phyloP scores from a whole-genome alignment of 2,329 filamentous ascomycete genomes.

The Calonectria fujianensis region DNA sequence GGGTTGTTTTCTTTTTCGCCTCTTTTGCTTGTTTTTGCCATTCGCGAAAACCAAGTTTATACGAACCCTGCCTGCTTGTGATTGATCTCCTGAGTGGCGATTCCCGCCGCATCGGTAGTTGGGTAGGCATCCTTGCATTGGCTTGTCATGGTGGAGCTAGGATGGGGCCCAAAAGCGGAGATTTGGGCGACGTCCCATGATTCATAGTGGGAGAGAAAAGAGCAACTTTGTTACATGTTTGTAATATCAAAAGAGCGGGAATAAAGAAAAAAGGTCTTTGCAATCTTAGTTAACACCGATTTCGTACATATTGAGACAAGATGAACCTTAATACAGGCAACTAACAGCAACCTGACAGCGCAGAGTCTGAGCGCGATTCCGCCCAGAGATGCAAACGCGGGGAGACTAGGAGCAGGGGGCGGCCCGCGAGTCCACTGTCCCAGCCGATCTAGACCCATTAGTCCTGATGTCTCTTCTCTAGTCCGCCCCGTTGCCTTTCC shows the following conservation, averaged over 20 bases:
- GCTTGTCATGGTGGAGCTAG: slow-evolving; percentile 8
- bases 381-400: not conserved
- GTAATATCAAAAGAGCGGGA: not conserved
- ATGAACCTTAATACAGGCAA: not conserved
- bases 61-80: not conserved
- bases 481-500: not conserved
- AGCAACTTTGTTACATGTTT: not conserved
- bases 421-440: slow-evolving; percentile 12
- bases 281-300: not conserved
- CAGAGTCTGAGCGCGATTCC: slow-evolving; percentile 15
- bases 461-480: slow-evolving; percentile 27
- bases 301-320: not conserved
- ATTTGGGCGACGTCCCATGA: not conserved
- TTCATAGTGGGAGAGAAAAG: not conserved
- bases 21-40: not conserved
- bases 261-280: not conserved
- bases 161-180: slow-evolving; percentile 9
- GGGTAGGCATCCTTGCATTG: slow-evolving; percentile 6
- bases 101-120: slow-evolving; percentile 12
- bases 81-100: slow-evolving; percentile 1
- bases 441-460: slow-evolving; percentile 5
- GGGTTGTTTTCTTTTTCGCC: not conserved
- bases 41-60: not conserved
- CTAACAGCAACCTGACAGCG: not conserved
- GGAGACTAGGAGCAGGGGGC: slow-evolving; percentile 12